Percentiles rank a stretch among this genome's conserved stretches.
Conservation (phyloP, 176 grass and related monocot species). For the Miscanthus lutarioriparius region DNA sequence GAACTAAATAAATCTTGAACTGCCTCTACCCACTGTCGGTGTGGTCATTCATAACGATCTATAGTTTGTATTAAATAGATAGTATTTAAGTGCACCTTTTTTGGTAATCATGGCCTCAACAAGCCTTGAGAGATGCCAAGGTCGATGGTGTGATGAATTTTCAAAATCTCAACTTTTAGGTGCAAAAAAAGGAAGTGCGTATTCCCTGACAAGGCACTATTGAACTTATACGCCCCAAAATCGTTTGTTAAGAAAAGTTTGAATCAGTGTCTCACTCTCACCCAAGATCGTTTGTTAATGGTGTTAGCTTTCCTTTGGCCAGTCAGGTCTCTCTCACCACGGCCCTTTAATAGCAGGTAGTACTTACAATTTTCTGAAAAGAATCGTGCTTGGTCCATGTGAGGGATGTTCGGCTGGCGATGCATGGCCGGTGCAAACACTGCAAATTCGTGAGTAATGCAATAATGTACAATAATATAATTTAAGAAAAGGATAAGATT, state of each 20-base stretch:
- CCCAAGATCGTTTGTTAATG: no score
- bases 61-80: not conserved
- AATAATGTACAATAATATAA: not conserved
- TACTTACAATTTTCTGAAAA: not conserved
- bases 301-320: not conserved
- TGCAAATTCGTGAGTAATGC: not conserved
- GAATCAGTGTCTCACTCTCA: not conserved
- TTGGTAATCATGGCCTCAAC: not conserved
- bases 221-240: not conserved
- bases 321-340: no score
- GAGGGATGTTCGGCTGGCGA: not conserved
- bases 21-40: constrained; percentile 16
- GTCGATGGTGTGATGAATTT: not conserved
- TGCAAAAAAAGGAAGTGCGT: not conserved
- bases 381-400: not conserved
- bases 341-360: no score
- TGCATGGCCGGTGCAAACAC: not conserved
- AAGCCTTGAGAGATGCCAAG: not conserved
- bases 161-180: not conserved
- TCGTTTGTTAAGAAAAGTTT: not conserved
- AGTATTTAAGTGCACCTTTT: not conserved
- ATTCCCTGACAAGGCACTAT: not conserved
- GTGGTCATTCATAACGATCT: constrained; percentile 3
- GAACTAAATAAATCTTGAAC: not conserved
- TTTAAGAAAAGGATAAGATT: not conserved